Percentiles rank a stretch among this genome's conserved stretches.
Conservation (phyloP, 78 protist genomes). For the Planoprotostelium fungivorum region DNA sequence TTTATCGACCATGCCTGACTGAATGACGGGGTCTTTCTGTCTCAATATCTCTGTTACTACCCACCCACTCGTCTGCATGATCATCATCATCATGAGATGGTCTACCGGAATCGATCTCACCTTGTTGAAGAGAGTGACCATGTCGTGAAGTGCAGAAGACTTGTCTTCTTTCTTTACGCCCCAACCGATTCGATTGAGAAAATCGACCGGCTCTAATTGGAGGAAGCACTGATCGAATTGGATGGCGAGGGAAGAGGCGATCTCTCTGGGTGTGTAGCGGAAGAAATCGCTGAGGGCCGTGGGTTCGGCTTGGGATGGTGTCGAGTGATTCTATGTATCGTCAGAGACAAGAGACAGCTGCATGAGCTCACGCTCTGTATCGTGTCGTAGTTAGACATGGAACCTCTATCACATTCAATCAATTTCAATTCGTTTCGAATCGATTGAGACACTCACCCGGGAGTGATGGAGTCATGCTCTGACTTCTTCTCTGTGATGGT, state of each 20-base stretch:
- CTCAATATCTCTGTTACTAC: neutral
- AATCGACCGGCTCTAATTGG: neutral
- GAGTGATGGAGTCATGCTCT: too few species aligned
- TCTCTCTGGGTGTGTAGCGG: neutral
- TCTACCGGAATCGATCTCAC: neutral
- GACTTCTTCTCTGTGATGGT: too few species aligned
- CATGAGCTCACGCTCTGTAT: neutral
- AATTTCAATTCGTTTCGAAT: too few species aligned
- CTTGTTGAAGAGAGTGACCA: neutral
- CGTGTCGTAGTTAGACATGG: too few species aligned
- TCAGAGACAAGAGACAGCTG: neutral
- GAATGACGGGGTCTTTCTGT: neutral
- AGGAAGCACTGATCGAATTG: neutral
- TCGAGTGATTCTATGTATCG: neutral
- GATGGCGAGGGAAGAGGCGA: conserved; percentile 1
- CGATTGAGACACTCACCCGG: too few species aligned
- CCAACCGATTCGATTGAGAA: neutral
- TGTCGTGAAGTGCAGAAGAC: neutral
- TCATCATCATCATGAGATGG: neutral
- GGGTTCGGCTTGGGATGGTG: neutral
- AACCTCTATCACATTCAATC: too few species aligned
- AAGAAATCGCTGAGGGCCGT: neutral
- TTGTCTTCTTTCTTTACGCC: neutral
- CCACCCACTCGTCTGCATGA: neutral
- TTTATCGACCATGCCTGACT: neutral